These are phyloP conservation scores for Colletotrichum nymphaeae DNA, from an alignment of 2,329 filamentous ascomycete species.

Conservation along the genomic window DNA sequence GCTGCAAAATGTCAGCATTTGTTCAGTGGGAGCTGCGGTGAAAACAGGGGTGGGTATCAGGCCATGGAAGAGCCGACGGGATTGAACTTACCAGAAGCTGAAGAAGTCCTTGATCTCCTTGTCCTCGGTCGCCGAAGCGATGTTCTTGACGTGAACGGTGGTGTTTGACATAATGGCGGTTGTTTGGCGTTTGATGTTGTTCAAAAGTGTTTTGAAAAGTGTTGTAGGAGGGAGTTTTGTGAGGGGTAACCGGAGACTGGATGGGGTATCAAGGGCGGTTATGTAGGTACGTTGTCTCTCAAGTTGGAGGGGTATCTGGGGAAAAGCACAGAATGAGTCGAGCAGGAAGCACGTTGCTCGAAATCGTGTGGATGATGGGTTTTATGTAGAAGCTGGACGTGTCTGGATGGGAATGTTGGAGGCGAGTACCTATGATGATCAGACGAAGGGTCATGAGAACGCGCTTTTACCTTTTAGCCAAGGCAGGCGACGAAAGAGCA, in stretches of 20 bases:
- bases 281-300: constrained; percentile 6
- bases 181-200: constrained; percentile 21
- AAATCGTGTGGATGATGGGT: constrained; percentile 16
- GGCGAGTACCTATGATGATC: constrained; percentile 9
- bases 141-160: constrained; percentile 91
- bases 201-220: neutral
- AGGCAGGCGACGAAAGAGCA: neutral
- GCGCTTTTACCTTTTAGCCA: constrained; percentile 30
- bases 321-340: neutral
- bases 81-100: constrained; percentile 82
- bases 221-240: constrained; percentile 31
- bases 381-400: constrained; percentile 14
- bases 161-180: constrained; percentile 63
- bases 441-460: constrained; percentile 33
- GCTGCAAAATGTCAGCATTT: constrained; percentile 55
- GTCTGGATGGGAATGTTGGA: constrained; percentile 20
- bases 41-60: neutral
- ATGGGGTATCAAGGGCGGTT: constrained; percentile 29
- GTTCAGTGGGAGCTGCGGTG: neutral
- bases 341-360: neutral
- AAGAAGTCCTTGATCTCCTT: constrained; percentile 97
- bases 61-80: neutral
- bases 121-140: constrained; percentile 83
- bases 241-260: constrained; percentile 29
- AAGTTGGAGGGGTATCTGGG: neutral